phyloP scores from a whole-genome alignment of 2,329 filamentous ascomycete species.

The Sporothrix brasiliensis region DNA sequence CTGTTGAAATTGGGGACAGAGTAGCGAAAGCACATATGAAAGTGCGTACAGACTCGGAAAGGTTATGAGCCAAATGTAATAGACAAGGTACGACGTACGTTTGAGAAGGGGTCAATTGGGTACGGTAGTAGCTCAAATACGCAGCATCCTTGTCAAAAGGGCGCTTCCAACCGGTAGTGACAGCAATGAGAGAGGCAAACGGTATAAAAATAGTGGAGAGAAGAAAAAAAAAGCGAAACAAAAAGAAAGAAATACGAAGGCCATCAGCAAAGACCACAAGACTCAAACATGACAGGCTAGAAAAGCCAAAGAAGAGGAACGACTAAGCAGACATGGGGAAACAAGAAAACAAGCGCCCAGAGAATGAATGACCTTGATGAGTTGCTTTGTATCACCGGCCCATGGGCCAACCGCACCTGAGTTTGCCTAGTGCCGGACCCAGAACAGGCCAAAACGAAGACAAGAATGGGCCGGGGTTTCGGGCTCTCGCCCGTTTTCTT shows the following conservation, averaged over 20 bases:
- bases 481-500: background rate
- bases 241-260: background rate
- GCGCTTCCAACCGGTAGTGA: background rate
- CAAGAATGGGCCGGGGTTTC: background rate
- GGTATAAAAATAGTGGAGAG: background rate
- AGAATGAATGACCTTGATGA: background rate
- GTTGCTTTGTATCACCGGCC: conserved; percentile 8
- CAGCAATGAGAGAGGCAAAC: background rate
- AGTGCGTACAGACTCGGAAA: background rate
- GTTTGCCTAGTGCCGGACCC: conserved; percentile 17
- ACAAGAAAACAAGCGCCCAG: conserved; percentile 18
- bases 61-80: too few species aligned
- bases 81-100: background rate
- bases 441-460: background rate
- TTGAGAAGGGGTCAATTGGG: background rate
- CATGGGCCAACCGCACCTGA: conserved; percentile 1
- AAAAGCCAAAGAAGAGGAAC: background rate
- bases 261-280: background rate
- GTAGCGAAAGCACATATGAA: background rate
- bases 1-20: background rate
- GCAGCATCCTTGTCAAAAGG: background rate
- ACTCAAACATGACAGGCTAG: background rate
- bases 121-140: background rate
- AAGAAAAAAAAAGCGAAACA: background rate
- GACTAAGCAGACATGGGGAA: background rate